Base-by-base conservation (phyloP, 306 rosid genomes). In the Trichosanthes cucumerina region DNA sequence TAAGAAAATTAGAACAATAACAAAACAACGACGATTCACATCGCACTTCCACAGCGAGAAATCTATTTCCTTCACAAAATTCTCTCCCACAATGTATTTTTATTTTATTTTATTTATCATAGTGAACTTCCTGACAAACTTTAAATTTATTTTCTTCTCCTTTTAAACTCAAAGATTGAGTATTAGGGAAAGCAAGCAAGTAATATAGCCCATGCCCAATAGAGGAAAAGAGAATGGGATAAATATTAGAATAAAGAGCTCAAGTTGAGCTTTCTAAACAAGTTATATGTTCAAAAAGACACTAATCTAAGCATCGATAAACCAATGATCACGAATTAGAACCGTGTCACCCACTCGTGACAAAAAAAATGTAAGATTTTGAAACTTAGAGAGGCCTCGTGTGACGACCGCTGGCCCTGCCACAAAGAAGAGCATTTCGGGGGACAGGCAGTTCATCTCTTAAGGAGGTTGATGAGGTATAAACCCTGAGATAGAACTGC, bases 391-490 rank as follows among this genome's bases (percentile, higher is more conserved):
- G 79, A 16, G 96, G 90, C 74, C 97, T 86, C 1, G 93, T 95
- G 85, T 2, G 97, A 52, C 90, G 93, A 72, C 98, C 97, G 21
- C 84, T 83, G 4, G 93, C 97, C 65, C 93, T 78, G 44, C 98
- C 98, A 79, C 97, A 95, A 11, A 95, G 93, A 80, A 89, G 86
- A 1, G 97, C 97, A 60, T 95, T 92, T 86, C 78, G 88, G 5
- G 99, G 97, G 64, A 95, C 87, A 0, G 97, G 97, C 59, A 73
- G 71, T 80, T 95, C 97, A 53, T 95, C 99, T 70, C 99, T 88
- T 75, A 26, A 83, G 56, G 97, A 95, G n/a, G 86, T 82, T 0
- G 96, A 87, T 59, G 85, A 10, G 16, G 99, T 87, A 72, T 80
- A 91, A 19, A 95, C 99, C 74, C 97, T 84, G 34, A 95, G 87